Conservation (phyloP, 2,329 filamentous ascomycete genomes). For the Alternaria postmessia region DNA sequence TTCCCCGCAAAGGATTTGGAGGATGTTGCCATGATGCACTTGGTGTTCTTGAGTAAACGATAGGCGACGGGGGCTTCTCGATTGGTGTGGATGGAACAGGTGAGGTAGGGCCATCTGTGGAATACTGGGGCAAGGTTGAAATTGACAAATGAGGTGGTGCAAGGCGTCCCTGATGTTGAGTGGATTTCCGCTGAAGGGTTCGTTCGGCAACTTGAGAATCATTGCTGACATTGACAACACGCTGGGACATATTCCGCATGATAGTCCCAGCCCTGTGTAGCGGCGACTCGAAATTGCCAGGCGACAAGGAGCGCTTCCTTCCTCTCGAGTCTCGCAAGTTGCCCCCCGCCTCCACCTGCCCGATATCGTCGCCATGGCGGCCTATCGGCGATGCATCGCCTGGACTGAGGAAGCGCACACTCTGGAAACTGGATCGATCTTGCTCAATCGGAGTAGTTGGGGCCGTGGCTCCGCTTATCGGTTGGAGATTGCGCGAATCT, state of each 20-base stretch:
- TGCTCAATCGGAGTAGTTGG: conserved; percentile 48
- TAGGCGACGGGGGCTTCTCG: conserved; percentile 52
- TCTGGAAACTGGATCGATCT: conserved; percentile 62
- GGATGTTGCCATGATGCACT: conserved; percentile 55
- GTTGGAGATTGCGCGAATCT: conserved; percentile 63
- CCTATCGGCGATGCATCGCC: conserved; percentile 54
- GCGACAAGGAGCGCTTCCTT: conserved; percentile 60
- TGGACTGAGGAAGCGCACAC: conserved; percentile 61
- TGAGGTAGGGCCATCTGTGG: conserved; percentile 52
- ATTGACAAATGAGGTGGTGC: conserved; percentile 59
- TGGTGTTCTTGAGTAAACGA: conserved; percentile 24
- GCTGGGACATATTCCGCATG: conserved; percentile 83
- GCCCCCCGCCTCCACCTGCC: conserved; percentile 62
- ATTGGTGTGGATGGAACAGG: conserved; percentile 38
- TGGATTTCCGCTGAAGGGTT: conserved; percentile 68
- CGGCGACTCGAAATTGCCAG: conserved; percentile 55
- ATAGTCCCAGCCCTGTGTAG: conserved; percentile 60
- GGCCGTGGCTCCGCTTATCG: conserved; percentile 61
- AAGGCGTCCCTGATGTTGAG: conserved; percentile 63
- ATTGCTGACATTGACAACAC: conserved; percentile 96
- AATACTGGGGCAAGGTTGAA: conserved; percentile 61
- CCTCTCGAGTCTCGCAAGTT: conserved; percentile 46
- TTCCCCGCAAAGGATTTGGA: conserved; percentile 83
- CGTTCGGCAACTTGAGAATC: conserved; percentile 85
- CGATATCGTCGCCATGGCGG: conserved; percentile 68